phyloP scores from a whole-genome alignment of 2,329 filamentous ascomycete genomes.

The Fusarium anguioides region DNA sequence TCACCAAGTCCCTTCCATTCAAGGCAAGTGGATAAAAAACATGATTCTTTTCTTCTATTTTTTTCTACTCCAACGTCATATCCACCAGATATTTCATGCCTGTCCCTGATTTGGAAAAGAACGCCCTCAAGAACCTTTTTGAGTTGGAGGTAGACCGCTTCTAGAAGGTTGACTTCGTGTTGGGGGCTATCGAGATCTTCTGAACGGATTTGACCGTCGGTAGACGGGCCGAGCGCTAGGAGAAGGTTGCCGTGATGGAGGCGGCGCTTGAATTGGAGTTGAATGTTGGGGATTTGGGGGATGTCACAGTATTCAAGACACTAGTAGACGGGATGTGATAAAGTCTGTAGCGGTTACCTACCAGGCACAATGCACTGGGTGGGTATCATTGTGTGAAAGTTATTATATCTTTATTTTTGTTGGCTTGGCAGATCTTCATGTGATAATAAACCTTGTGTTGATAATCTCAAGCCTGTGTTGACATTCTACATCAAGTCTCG shows the following conservation, averaged over 20 bases:
- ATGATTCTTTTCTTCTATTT: not conserved
- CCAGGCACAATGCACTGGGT: too few relatives aligned
- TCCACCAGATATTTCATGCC: not conserved
- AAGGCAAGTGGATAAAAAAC: slow-evolving; percentile 30
- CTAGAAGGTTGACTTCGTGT: not conserved
- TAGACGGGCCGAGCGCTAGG: slow-evolving; percentile 10
- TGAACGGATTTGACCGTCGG: slow-evolving; percentile 3
- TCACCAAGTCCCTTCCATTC: slow-evolving; percentile 11
- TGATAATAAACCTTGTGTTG: not conserved
- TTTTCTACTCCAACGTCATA: slow-evolving; percentile 7
- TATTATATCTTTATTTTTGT: too few relatives aligned
- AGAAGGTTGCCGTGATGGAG: not conserved
- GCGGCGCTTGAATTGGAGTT: not conserved
- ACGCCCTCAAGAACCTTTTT: not conserved
- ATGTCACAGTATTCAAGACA: not conserved
- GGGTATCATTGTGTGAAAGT: too few relatives aligned
- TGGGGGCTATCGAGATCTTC: not conserved
- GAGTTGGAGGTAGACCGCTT: not conserved
- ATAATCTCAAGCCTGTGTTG: not conserved
- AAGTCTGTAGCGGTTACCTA: too few relatives aligned
- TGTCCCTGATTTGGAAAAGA: not conserved
- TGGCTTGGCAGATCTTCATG: not conserved
- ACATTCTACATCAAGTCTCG: not conserved
- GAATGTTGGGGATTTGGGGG: not conserved
- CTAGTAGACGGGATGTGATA: too few relatives aligned